Evolutionary conservation across 306 rosid species (phyloP).

Genomic region (Vigna reflexopilosa): DNA sequence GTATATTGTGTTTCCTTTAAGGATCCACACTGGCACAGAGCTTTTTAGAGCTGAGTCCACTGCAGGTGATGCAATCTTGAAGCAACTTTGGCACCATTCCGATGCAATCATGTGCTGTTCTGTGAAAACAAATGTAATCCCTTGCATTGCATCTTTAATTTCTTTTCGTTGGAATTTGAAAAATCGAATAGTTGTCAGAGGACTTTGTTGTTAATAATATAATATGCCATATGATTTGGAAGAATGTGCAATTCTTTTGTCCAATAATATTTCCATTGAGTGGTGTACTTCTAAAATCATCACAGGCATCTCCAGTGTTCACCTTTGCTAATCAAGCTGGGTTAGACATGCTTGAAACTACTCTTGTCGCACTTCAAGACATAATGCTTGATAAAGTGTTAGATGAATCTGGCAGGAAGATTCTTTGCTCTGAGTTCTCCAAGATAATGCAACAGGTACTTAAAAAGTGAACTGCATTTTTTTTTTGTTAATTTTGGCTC

Average conservation of each 20-base stretch:
- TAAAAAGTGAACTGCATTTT: neutral
- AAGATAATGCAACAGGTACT: slow-evolving; percentile 96
- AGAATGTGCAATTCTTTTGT: neutral
- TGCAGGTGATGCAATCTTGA: slow-evolving; percentile 79
- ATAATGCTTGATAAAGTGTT: slow-evolving; percentile 95
- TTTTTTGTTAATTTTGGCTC: neutral
- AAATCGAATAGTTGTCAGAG: neutral
- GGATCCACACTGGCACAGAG: slow-evolving; percentile 82
- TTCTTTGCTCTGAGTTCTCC: slow-evolving; percentile 89
- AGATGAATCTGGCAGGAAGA: slow-evolving; percentile 84
- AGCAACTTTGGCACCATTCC: slow-evolving; percentile 91
- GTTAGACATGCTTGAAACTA: slow-evolving; percentile 96
- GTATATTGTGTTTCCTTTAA: slow-evolving; percentile 38
- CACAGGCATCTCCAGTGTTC: slow-evolving; percentile 92
- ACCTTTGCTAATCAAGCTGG: slow-evolving; percentile 98
- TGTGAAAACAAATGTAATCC: slow-evolving; percentile 74
- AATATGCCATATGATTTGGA: neutral
- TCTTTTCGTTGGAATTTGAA: neutral
- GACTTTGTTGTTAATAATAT: neutral
- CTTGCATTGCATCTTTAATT: neutral
- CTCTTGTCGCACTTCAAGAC: slow-evolving; percentile 95
- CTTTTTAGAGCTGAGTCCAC: slow-evolving; percentile 62
- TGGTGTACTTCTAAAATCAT: neutral
- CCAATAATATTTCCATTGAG: neutral
- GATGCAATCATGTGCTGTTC: slow-evolving; percentile 97